Evolutionary conservation across 768 basidiomycete genomes (phyloP).

Genomic region (Suillus alpinus): DNA sequence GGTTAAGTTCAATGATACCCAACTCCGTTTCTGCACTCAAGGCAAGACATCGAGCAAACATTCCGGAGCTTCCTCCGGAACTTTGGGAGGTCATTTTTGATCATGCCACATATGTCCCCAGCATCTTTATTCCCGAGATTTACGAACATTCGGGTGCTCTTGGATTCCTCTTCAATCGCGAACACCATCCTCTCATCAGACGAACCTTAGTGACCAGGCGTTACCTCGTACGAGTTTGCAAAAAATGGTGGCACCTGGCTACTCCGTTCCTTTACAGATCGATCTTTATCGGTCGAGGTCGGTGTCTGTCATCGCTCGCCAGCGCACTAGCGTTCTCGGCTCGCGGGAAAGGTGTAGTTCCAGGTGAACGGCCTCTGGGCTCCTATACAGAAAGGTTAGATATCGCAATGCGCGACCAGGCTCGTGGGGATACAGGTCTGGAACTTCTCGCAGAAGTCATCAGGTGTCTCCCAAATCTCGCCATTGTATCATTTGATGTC

Average conservation of each 20-base stretch:
- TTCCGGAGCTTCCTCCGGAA: conserved; percentile 19
- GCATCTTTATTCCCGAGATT: conserved; percentile 21
- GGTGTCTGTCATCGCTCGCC: conserved; percentile 18
- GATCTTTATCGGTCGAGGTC: conserved; percentile 18
- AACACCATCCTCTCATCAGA: conserved; percentile 9
- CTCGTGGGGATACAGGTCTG: conserved; percentile 1
- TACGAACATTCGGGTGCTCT: conserved; percentile 14
- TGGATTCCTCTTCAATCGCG: conserved; percentile 8
- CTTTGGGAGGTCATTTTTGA: conserved; percentile 24
- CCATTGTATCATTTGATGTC: conserved; percentile 19
- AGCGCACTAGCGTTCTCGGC: conserved; percentile 12
- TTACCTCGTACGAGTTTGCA: conserved; percentile 28
- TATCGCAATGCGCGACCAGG: conserved; percentile 20
- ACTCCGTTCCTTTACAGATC: conserved; percentile 22
- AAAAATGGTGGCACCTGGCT: conserved; percentile 26
- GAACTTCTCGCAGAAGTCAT: conserved; percentile 13
- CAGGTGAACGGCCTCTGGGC: conserved; percentile 15
- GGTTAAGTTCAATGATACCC: not conserved
- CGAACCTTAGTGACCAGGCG: conserved; percentile 24
- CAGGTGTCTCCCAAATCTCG: conserved; percentile 15
- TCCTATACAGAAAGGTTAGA: conserved; percentile 24
- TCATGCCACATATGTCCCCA: conserved; percentile 18
- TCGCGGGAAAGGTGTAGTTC: conserved; percentile 10
- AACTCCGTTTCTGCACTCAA: not conserved
- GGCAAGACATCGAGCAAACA: not conserved